phyloP scores from a whole-genome alignment of 2,329 filamentous ascomycete species.

The Beauveria rudraprayagi region DNA sequence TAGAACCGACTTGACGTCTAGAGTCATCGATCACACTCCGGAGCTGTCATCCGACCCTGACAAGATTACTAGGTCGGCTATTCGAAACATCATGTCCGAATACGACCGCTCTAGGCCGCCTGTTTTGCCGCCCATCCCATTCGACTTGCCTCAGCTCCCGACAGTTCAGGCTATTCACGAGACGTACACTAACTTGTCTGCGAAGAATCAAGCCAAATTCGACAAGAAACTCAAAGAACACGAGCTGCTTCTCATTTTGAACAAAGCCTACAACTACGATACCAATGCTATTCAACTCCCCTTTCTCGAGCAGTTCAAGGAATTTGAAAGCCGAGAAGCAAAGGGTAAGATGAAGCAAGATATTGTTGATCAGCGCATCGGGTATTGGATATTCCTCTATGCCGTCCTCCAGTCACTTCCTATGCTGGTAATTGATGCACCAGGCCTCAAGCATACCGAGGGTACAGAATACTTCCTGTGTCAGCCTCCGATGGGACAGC shows the following conservation, averaged over 20 bases:
- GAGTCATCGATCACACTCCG: constrained; percentile 61
- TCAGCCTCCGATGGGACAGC: constrained; percentile 61
- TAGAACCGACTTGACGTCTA: constrained; percentile 66
- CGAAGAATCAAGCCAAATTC: constrained; percentile 68
- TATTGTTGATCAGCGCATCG: constrained; percentile 61
- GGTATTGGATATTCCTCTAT: constrained; percentile 77
- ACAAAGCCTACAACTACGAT: constrained; percentile 73
- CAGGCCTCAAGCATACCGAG: constrained; percentile 58
- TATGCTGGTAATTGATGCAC: constrained; percentile 69
- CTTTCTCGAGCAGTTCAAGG: constrained; percentile 62
- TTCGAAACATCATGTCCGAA: constrained; percentile 75
- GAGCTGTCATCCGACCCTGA: constrained; percentile 47
- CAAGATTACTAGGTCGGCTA: constrained; percentile 57
- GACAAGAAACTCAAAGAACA: constrained; percentile 67
- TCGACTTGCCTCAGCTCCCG: constrained; percentile 75
- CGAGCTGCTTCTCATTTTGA: constrained; percentile 69
- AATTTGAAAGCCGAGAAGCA: constrained; percentile 62
- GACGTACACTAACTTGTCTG: constrained; percentile 55
- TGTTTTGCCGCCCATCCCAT: constrained; percentile 84
- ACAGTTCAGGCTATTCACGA: constrained; percentile 56
- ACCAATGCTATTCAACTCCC: constrained; percentile 48
- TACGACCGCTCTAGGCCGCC: constrained; percentile 86
- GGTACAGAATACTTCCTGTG: constrained; percentile 78
- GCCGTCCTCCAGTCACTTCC: constrained; percentile 69
- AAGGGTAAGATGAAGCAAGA: constrained; percentile 57